Evolutionary conservation across 2,329 filamentous ascomycete species (phyloP), one percentile per base, ranked within the genome.

Genomic region (Didymella glomerata): DNA sequence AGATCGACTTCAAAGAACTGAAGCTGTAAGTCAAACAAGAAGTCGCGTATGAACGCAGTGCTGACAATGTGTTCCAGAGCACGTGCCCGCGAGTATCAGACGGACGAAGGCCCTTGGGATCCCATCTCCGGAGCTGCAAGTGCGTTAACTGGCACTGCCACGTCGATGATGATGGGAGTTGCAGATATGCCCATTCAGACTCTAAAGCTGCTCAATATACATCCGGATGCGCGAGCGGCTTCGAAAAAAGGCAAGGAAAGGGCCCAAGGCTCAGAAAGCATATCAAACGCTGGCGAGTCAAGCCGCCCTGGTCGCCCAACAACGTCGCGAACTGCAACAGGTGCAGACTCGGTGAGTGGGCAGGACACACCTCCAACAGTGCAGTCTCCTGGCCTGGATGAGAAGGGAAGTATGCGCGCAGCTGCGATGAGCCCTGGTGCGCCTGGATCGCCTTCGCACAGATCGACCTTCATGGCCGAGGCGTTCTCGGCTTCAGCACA

Each of bases 111-210:
- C 0, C 77, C 77, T 18, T 73, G 69, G 68, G 77, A 79, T 57
- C 77, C 77, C 8, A 57, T 79, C 18, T 74, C 76, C 27, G 77
- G 77, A 49, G 90, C 88, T 16, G 88, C 92, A 0, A 86, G 87
- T 44, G 91, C 93, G 0, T 78, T 97, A 0, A 81, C 96, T n/a
- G 90, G 90, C 6, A 94, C 93, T n/a, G 82, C 95, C 46, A 88
- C 90, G 25, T 90, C 86, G 38, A 88, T 97, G 57, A 86, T 91
- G 69, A 90, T 96, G 85, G 91, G 92, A 1, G 83, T 96, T 40
- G 91, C 91, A 1, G 92, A 96, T 69, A 81, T 88, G 44, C 86
- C 86, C 0, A 79, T 82, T 16, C 83, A 86, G 45, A 81, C 87
- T 4, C 70, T 85, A 45, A 82, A 81, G 62, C 75, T 81, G 8